Evolutionary conservation across 805 yeast species (phyloP), one percentile per base, ranked within the genome.

Genomic region (Spathaspora arborariae): DNA sequence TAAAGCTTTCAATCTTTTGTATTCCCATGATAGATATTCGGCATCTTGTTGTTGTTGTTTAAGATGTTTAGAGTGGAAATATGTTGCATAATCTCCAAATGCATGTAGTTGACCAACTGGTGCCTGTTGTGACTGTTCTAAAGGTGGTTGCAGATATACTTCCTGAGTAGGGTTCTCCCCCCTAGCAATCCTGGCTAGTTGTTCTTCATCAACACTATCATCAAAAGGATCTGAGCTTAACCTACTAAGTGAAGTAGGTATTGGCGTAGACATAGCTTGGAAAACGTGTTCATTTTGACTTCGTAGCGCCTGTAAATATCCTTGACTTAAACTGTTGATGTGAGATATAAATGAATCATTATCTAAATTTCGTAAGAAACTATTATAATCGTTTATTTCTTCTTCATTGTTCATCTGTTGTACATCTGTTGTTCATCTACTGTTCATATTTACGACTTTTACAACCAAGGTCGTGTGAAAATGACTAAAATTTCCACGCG

Each of bases 71-170:
- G 80, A 73, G 8, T 68, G 71, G 46, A 88, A 81, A 55, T 88
- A 88, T 1, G 79, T 65, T n/a, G 60, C 78, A 56, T 80, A 84
- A 50, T 82, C 89, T 2, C 89, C 89, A 64, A 85, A 86, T 11
- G 64, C 68, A 41, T 74, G 74, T 20, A 63, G 67, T 1, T 62
- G 63, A n/a, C 72, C 75, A 13, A 63, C 71, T 7, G 35, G 18
- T 27, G 33, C n/a, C 33, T 27, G 33, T 27, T 27, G n/a, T 5
- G 42, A 19, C 9, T n/a, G 19, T 3, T 24, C 20, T 39, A 21
- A n/a, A 24, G 18, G 24, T 9, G 18, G 18, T 20, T 37, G 26
- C 19, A 24, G 27, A 24, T 24, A n/a, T n/a, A n/a, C n/a, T n/a
- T n/a, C 11, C 8, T 24, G 3, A 24, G 10, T 13, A 30, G 11